phyloP scores from a whole-genome alignment of 1,139 yeast species.

The Citeromyces hawaiiensis region DNA sequence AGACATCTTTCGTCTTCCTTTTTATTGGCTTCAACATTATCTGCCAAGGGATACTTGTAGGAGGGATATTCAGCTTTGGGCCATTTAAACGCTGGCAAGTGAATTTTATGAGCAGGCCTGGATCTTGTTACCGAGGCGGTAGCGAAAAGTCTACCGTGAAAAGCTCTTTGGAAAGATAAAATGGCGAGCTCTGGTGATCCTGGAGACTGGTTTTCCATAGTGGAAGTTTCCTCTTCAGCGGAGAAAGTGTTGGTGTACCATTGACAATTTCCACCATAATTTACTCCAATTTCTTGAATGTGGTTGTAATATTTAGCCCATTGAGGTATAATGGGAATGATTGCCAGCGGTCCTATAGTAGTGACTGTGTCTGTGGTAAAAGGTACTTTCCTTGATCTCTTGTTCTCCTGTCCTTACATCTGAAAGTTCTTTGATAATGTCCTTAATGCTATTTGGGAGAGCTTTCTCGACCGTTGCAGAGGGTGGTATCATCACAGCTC shows the following conservation, averaged over 20 bases:
- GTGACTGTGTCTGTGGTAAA: no score
- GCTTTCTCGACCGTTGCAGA: no score
- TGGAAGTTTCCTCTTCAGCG: conserved; percentile 42
- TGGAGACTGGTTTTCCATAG: conserved; percentile 59
- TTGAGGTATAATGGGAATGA: no score
- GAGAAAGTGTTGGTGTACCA: conserved; percentile 39
- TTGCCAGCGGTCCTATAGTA: no score
- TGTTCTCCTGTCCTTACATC: no score
- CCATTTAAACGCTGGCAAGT: conserved; percentile 77
- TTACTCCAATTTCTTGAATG: no score
- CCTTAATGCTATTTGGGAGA: no score
- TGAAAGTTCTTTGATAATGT: no score
- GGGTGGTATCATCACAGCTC: no score
- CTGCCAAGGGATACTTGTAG: conserved; percentile 58
- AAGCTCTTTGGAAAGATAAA: conserved; percentile 58
- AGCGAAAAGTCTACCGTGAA: conserved; percentile 80
- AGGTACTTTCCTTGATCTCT: no score
- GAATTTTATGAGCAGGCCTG: conserved; percentile 74
- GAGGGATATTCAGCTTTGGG: conserved; percentile 76
- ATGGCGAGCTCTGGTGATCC: conserved; percentile 68
- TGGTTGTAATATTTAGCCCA: no score
- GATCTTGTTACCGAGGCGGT: conserved; percentile 69
- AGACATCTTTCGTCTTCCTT: conserved; percentile 61
- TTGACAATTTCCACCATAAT: no score
- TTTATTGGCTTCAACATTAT: conserved; percentile 35